phyloP scores from a whole-genome alignment of 805 yeast species.

The Monosporozyma solicola region DNA sequence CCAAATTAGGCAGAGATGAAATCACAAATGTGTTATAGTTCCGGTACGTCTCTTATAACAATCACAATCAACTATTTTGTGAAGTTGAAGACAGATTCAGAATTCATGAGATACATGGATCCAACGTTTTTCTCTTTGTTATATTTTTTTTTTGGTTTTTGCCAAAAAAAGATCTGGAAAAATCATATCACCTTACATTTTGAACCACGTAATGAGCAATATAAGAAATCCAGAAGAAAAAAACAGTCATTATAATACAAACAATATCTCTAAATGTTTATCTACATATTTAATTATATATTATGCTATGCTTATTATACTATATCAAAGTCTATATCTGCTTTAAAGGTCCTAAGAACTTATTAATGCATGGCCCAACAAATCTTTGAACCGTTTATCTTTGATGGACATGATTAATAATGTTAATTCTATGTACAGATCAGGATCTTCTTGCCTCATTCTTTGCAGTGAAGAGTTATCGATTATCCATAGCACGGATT shows the following conservation, averaged over 20 bases:
- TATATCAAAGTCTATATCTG: not conserved
- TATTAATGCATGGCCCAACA: conserved; percentile 68
- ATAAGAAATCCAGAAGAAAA: not conserved
- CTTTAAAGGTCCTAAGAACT: conserved; percentile 32
- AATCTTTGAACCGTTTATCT: conserved; percentile 62
- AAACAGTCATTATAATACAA: not conserved
- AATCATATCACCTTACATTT: not conserved
- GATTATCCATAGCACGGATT: conserved; percentile 62
- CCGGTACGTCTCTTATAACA: no score
- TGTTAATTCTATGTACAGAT: conserved; percentile 54
- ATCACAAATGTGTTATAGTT: no score
- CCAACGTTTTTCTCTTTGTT: not conserved
- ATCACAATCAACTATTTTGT: not conserved
- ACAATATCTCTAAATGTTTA: not conserved
- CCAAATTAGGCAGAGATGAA: no score
- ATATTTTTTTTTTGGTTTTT: not conserved
- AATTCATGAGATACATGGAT: not conserved
- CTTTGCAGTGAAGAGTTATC: conserved; percentile 37
- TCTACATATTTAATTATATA: conserved; percentile 2
- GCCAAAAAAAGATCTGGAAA: not conserved
- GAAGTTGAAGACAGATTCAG: not conserved
- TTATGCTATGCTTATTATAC: not conserved
- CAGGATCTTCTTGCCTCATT: conserved; percentile 41
- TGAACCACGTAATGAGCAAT: not conserved
- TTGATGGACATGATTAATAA: conserved; percentile 52